Percentiles rank a stretch among this genome's conserved stretches.
Evolutionary conservation across 192 early-diverging fungal genomes (phyloP).

Genomic region (Podila clonocystis): DNA sequence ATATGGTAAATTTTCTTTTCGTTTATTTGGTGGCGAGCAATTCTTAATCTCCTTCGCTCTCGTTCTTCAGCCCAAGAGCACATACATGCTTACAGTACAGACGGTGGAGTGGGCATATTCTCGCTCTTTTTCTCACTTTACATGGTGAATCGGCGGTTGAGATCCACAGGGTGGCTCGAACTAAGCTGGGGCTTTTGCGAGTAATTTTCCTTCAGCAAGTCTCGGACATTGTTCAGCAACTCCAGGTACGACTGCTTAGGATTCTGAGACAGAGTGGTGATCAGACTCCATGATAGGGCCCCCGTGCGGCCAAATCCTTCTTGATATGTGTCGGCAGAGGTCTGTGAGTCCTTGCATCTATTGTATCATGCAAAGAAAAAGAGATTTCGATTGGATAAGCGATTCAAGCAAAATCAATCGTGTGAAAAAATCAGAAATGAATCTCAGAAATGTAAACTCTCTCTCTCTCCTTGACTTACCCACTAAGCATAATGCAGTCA

Average conservation of each 20-base stretch:
- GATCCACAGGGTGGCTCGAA: constrained; percentile 47
- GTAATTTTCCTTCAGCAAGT: constrained; percentile 70
- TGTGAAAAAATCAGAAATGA: too few relatives aligned
- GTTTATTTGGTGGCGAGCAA: too few relatives aligned
- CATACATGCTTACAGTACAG: not conserved
- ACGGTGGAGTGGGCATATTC: not conserved
- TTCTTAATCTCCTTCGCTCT: too few relatives aligned
- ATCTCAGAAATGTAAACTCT: too few relatives aligned
- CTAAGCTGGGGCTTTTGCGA: constrained; percentile 84
- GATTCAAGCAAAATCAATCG: not conserved
- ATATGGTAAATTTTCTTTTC: too few relatives aligned
- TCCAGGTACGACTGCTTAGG: constrained; percentile 73
- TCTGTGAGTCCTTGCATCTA: constrained; percentile 84
- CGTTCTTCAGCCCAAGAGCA: not conserved
- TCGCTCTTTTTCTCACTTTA: not conserved
- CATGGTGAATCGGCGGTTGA: constrained; percentile 51
- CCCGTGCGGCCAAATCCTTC: constrained; percentile 67
- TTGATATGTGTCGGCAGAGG: constrained; percentile 79
- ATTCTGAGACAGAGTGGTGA: constrained; percentile 66
- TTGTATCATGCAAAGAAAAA: not conserved
- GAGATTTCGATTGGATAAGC: not conserved
- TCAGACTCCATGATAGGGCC: constrained; percentile 81
- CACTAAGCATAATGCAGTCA: constrained; percentile 84
- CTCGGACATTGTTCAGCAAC: constrained; percentile 73
- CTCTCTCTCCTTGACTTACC: constrained; percentile 49